Conservation (phyloP, 2,329 filamentous ascomycete species). For the Apiospora pterosperma region DNA sequence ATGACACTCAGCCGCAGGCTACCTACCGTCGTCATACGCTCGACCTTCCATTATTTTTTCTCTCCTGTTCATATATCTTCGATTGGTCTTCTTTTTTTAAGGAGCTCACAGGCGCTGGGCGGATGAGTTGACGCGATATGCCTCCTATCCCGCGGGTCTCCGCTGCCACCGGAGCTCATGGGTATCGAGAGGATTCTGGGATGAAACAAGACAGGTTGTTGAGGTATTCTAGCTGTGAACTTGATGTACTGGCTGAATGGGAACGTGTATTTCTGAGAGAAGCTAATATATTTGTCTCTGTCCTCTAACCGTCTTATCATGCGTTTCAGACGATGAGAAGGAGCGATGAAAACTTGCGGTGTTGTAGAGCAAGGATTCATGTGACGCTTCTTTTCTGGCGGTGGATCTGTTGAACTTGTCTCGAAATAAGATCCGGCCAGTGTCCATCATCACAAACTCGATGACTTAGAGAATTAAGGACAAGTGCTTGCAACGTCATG, state of each 20-base stretch:
- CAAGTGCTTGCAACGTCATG: background rate
- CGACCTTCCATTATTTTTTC: background rate
- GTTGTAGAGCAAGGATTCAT: background rate
- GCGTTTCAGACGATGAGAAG: background rate
- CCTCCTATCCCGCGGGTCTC: background rate
- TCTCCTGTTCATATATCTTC: background rate
- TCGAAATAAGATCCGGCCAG: background rate
- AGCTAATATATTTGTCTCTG: background rate
- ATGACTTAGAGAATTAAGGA: background rate
- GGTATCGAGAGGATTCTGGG: background rate
- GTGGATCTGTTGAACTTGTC: background rate
- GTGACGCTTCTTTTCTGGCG: background rate
- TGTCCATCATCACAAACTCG: background rate
- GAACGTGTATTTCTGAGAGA: background rate
- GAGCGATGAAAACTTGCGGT: background rate
- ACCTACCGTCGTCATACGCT: background rate
- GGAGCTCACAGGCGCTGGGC: conserved; percentile 1
- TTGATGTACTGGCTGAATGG: background rate
- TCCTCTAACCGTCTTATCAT: background rate
- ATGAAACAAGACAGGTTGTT: background rate
- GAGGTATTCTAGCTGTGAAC: background rate
- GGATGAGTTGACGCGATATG: conserved; percentile 1
- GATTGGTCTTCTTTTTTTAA: background rate
- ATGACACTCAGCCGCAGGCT: background rate
- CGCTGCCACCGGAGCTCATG: background rate